Evolutionary conservation across 2,329 filamentous ascomycete species (phyloP), one percentile per base, ranked within the genome.

Genomic region (Trichoderma lentiforme): DNA sequence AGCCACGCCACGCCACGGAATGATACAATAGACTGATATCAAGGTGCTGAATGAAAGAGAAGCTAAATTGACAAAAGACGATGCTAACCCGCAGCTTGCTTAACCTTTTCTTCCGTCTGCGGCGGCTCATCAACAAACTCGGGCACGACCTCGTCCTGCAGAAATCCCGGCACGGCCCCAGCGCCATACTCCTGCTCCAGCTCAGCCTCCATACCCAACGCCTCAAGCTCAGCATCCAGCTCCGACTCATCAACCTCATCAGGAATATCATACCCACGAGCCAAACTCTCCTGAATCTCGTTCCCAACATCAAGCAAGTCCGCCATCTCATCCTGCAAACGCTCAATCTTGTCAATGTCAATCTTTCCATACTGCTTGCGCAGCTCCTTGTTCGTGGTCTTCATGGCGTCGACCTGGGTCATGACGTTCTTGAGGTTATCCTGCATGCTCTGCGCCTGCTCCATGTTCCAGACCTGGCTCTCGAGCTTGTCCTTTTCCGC

Each of bases 401-500:
- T 97, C 89, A 99, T 95, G 12, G 95, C 95, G 81, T 98, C 95
- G 58, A 98, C 95, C 32, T 96, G 98, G 21, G 94, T 97, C 95
- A 98, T 98, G 74, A 96, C 95, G 82, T 98, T 98, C 82, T 97
- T 96, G 68, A 99, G 88, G 80, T 98, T 98, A 84, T 98, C 95
- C 84, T 97, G 94, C 95, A 98, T 98, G 88, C 95, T 97, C 80
- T 93, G 92, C 3, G 95, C 95, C 83, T 98, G 95, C 84, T 98
- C 95, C 95, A 99, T 98, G 84, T 98, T 98, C 95, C 95, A 98
- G 26, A 93, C 93, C 84, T 99, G 96, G 75, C 92, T 89, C 83
- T 97, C 93, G 69, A 98, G 90, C 83, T 98, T 95, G 78, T 98
- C 94, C 75, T 95, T 93, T 83, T 98, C 94, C 4, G 89, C 87